phyloP scores from a whole-genome alignment of 108 stramenopile genomes.

The Cyclotella cryptica region DNA sequence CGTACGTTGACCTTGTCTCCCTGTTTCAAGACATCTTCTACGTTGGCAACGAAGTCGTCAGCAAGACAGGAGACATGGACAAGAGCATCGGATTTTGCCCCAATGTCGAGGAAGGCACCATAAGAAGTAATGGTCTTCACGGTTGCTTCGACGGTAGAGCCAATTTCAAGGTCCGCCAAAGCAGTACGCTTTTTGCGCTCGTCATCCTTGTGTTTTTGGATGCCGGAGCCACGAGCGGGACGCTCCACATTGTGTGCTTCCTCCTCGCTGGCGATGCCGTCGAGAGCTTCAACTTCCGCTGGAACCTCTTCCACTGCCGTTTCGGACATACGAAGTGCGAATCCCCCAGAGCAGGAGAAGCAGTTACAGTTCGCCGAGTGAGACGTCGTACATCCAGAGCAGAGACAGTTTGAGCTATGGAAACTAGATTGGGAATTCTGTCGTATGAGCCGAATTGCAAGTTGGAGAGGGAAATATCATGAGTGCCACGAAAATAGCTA shows the following conservation, averaged over 20 bases:
- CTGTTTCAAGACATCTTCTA: slow-evolving; percentile 81
- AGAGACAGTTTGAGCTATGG: slow-evolving; percentile 19
- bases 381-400: slow-evolving; percentile 25
- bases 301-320: slow-evolving; percentile 61
- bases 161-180: slow-evolving; percentile 82
- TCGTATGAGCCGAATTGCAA: not conserved
- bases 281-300: slow-evolving; percentile 80
- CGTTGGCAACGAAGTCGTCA: slow-evolving; percentile 83
- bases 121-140: slow-evolving; percentile 89
- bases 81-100: slow-evolving; percentile 90
- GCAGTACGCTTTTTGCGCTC: slow-evolving; percentile 66
- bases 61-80: slow-evolving; percentile 95
- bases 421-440: slow-evolving; percentile 23
- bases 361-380: slow-evolving; percentile 56
- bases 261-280: slow-evolving; percentile 75
- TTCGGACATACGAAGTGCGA: slow-evolving; percentile 60
- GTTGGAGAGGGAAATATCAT: not conserved
- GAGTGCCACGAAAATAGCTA: not conserved
- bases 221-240: slow-evolving; percentile 74
- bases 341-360: slow-evolving; percentile 48
- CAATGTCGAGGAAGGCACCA: slow-evolving; percentile 96
- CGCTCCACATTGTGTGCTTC: slow-evolving; percentile 90
- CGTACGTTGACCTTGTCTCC: slow-evolving; percentile 91
- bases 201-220: slow-evolving; percentile 69
- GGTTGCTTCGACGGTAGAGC: slow-evolving; percentile 79